Evolutionary conservation across 2,329 filamentous ascomycete genomes (phyloP).

Genomic region (Parastagonospora avenae): DNA sequence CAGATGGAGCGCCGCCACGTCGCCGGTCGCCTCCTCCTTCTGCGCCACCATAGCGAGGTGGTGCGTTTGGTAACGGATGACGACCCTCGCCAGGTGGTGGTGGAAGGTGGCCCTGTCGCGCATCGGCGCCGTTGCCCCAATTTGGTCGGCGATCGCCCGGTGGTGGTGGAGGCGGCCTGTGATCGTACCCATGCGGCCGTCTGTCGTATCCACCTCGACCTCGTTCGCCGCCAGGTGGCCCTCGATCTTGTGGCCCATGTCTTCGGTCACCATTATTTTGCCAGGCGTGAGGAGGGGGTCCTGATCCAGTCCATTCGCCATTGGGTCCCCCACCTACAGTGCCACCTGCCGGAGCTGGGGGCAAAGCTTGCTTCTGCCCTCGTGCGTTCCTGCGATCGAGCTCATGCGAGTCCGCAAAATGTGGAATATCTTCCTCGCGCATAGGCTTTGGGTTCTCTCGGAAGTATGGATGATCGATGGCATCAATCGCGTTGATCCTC

Average conservation of each 20-base stretch:
- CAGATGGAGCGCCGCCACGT: slow-evolving; percentile 26
- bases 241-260: slow-evolving; percentile 45
- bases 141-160: slow-evolving; percentile 38
- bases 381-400: slow-evolving; percentile 92
- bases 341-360: slow-evolving; percentile 89
- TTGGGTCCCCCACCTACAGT: slow-evolving; percentile 77
- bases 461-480: slow-evolving; percentile 91
- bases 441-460: slow-evolving; percentile 77
- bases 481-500: slow-evolving; percentile 91
- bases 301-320: slow-evolving; percentile 61
- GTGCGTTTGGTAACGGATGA: slow-evolving; percentile 42
- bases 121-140: slow-evolving; percentile 37
- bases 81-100: slow-evolving; percentile 45
- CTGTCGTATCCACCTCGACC: slow-evolving; percentile 35
- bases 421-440: slow-evolving; percentile 83
- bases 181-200: slow-evolving; percentile 35
- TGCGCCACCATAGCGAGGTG: slow-evolving; percentile 37
- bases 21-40: slow-evolving; percentile 27
- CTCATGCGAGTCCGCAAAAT: slow-evolving; percentile 93
- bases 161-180: slow-evolving; percentile 41
- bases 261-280: slow-evolving; percentile 40
- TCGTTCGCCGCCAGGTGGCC: slow-evolving; percentile 46
- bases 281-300: slow-evolving; percentile 41
- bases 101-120: slow-evolving; percentile 32
- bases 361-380: slow-evolving; percentile 80